A percentile compares a stretch with the other conserved stretches of the same genome.
Evolutionary conservation across 106 monocot species (phyloP).

Genomic region (Acorus calamus): DNA sequence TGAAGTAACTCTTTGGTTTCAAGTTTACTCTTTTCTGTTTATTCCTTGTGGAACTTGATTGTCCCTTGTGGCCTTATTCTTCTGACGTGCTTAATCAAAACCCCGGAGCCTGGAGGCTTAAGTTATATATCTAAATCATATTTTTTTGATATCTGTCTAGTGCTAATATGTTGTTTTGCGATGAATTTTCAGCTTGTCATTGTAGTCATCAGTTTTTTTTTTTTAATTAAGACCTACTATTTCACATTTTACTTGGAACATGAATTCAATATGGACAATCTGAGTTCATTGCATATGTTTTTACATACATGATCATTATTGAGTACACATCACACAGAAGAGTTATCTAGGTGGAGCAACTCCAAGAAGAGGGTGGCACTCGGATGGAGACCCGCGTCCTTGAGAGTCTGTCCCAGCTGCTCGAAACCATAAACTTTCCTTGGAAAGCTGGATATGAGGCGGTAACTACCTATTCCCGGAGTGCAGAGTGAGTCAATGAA

Average conservation of each 20-base stretch:
- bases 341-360: conserved; percentile 1
- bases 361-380: conserved; percentile 43
- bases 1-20: conserved; percentile 26
- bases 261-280: too few species aligned
- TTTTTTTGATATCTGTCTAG: too few species aligned
- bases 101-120: too few species aligned
- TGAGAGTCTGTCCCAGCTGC: conserved; percentile 37
- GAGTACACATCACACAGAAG: too few species aligned
- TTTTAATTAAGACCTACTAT: too few species aligned
- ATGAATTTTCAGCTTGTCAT: too few species aligned
- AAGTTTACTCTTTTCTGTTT: neutral
- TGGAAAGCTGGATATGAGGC: conserved; percentile 32
- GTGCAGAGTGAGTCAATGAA: conserved; percentile 33
- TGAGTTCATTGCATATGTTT: too few species aligned
- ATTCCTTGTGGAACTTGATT: conserved; percentile 1
- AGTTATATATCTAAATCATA: too few species aligned
- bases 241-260: too few species aligned
- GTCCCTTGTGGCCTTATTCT: conserved; percentile 11
- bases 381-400: conserved; percentile 42
- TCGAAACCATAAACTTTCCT: conserved; percentile 35
- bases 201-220: too few species aligned
- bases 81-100: neutral
- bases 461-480: conserved; percentile 31
- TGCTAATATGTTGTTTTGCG: too few species aligned
- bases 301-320: too few species aligned